phyloP scores from a whole-genome alignment of 305 asterid species.

The Rubia peregrina region DNA sequence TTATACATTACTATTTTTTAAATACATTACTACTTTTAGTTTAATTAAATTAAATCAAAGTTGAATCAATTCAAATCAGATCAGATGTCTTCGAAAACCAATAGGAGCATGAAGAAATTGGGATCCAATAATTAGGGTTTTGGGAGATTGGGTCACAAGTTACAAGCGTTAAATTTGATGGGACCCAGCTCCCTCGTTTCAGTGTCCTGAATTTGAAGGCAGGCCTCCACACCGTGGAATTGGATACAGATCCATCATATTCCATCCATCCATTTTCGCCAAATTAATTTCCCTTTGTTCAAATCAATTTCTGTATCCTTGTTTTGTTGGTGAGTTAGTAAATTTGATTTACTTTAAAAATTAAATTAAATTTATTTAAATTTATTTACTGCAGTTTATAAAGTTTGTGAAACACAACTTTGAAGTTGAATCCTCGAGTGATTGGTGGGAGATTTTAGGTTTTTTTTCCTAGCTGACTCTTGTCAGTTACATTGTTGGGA shows the following conservation, averaged over 20 bases:
- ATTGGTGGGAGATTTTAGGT: background rate
- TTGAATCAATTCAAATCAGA: no score
- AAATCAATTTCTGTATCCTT: background rate
- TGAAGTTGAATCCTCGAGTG: no score
- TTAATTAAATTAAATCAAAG: no score
- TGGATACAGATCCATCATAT: background rate
- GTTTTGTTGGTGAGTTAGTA: no score
- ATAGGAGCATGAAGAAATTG: background rate
- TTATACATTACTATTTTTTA: no score
- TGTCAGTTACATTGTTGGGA: background rate
- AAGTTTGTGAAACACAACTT: no score
- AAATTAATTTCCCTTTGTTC: background rate
- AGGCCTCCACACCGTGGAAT: slow-evolving; percentile 12
- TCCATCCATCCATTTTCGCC: background rate
- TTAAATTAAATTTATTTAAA: no score
- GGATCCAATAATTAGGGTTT: background rate
- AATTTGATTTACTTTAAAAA: no score
- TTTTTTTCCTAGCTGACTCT: background rate
- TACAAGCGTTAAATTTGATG: background rate
- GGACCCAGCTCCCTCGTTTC: slow-evolving; percentile 20
- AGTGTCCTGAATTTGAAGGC: slow-evolving; percentile 17
- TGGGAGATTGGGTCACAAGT: background rate
- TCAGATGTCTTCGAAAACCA: no score
- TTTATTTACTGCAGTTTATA: no score
- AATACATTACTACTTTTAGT: no score